A percentile compares a stretch with the other conserved stretches of the same genome.
Conservation (phyloP, 805 yeast genomes). For the Barnettozyma populi region DNA sequence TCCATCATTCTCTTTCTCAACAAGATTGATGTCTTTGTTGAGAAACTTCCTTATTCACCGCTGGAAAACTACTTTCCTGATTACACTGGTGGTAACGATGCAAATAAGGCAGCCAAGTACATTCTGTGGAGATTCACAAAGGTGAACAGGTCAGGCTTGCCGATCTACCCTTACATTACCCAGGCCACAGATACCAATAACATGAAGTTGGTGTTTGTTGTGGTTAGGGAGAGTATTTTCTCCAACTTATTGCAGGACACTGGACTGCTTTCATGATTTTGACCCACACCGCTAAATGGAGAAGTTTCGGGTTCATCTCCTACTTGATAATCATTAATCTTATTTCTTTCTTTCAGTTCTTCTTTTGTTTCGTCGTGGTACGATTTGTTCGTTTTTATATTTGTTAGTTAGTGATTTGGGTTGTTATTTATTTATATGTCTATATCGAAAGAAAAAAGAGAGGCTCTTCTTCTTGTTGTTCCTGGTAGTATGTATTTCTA, state of each 20-base stretch:
- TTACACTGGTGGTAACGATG: constrained; percentile 84
- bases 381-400: not conserved
- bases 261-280: constrained; percentile 47
- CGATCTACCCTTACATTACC: constrained; percentile 84
- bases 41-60: constrained; percentile 77
- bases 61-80: constrained; percentile 82
- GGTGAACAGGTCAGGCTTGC: constrained; percentile 74
- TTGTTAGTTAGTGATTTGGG: no score
- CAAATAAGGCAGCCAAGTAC: constrained; percentile 86
- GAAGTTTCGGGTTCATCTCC: not conserved
- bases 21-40: constrained; percentile 86
- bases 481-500: not conserved
- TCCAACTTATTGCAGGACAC: constrained; percentile 73
- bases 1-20: constrained; percentile 83
- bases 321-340: not conserved
- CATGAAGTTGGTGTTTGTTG: constrained; percentile 79
- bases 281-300: not conserved
- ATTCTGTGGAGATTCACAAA: constrained; percentile 87
- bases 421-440: not conserved
- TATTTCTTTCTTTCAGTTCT: not conserved
- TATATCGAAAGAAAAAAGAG: no score
- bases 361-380: not conserved
- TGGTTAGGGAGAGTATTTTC: constrained; percentile 73
- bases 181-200: constrained; percentile 93
- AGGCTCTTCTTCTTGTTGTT: not conserved